Evolutionary conservation across 805 yeast genomes (phyloP).

Genomic region (Lachancea sp.): DNA sequence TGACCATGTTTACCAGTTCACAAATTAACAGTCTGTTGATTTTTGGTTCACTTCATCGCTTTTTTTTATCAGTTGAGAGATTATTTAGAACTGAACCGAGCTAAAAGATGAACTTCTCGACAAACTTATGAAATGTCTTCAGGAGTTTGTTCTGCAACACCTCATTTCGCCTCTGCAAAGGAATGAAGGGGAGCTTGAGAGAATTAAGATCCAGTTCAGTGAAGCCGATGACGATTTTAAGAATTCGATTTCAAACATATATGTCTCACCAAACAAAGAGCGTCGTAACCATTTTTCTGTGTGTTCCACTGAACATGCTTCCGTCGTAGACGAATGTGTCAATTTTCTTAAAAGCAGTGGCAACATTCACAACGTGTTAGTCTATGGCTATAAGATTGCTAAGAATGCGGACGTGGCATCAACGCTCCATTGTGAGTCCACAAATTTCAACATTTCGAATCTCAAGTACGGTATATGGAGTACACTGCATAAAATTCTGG

Average conservation of each 20-base stretch:
- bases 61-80: not conserved
- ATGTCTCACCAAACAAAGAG: conserved; percentile 11
- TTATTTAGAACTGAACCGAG: not conserved
- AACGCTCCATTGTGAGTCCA: conserved; percentile 29
- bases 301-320: conserved; percentile 19
- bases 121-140: conserved; percentile 6
- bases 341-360: conserved; percentile 24
- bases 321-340: conserved; percentile 40
- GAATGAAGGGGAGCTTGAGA: not conserved
- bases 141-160: conserved; percentile 7
- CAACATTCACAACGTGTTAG: conserved; percentile 35
- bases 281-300: conserved; percentile 9
- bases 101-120: not conserved
- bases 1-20: conserved; percentile 32
- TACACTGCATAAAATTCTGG: conserved; percentile 35
- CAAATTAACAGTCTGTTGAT: not conserved
- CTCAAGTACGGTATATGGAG: conserved; percentile 44
- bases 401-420: conserved; percentile 24
- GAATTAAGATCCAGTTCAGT: not conserved
- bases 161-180: not conserved
- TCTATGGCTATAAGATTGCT: conserved; percentile 40
- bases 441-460: conserved; percentile 35
- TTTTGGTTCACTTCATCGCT: not conserved
- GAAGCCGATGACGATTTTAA: not conserved
- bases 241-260: not conserved